Conservation (phyloP, 306 rosid species). For the Casuarina cunninghamiana region DNA sequence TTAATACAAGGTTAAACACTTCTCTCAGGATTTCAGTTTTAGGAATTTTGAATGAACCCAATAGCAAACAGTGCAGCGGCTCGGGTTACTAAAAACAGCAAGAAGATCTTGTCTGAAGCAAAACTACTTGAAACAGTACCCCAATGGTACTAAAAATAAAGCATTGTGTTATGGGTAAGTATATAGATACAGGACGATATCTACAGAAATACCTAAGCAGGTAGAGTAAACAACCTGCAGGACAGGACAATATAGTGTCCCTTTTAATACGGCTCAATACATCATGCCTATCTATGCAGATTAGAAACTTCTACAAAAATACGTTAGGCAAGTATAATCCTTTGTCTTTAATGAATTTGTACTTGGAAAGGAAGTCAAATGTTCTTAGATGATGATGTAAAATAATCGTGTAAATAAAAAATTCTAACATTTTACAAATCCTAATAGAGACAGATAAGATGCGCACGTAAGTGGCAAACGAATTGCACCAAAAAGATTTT, state of each 20-base stretch:
- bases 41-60: background rate
- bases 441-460: background rate
- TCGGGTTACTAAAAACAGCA: background rate
- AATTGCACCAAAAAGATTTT: background rate
- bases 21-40: background rate
- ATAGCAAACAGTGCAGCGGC: background rate
- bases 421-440: background rate
- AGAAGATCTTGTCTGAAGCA: background rate
- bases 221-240: background rate
- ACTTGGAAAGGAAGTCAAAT: background rate
- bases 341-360: background rate
- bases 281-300: background rate
- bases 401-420: background rate
- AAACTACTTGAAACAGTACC: background rate
- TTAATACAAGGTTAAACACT: background rate
- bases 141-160: background rate
- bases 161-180: background rate
- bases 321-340: background rate
- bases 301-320: background rate
- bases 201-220: background rate
- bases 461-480: background rate
- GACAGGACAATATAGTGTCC: background rate
- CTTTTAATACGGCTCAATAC: no score
- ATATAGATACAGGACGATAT: background rate
- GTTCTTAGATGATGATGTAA: background rate